Percentiles rank a stretch among this genome's conserved stretches.
Evolutionary conservation across 768 basidiomycete genomes (phyloP).

Genomic region (Panellus pusillus): DNA sequence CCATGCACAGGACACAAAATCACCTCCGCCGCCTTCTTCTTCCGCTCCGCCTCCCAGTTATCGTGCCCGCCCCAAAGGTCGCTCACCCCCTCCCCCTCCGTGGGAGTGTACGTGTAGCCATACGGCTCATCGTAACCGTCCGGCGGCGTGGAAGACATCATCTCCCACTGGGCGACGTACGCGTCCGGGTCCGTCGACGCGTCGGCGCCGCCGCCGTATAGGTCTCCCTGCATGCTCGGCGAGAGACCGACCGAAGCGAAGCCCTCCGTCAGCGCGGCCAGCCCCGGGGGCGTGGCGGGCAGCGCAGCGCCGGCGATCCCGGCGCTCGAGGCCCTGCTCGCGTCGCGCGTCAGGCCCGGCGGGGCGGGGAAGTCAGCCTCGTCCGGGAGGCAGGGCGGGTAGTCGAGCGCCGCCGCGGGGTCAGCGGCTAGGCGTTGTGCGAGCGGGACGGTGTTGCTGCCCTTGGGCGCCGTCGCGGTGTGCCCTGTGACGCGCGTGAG

Average conservation of each 20-base stretch:
- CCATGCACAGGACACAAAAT: slow-evolving; percentile 32
- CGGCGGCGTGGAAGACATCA: not conserved
- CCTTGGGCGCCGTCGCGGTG: slow-evolving; percentile 17
- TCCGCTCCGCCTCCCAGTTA: slow-evolving; percentile 6
- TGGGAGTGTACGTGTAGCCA: not conserved
- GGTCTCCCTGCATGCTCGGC: slow-evolving; percentile 26
- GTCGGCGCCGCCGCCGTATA: slow-evolving; percentile 18
- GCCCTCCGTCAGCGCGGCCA: slow-evolving; percentile 16
- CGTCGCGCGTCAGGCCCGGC: slow-evolving; percentile 1
- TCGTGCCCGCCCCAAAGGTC: slow-evolving; percentile 30
- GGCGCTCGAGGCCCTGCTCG: slow-evolving; percentile 4
- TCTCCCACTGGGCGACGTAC: slow-evolving; percentile 28
- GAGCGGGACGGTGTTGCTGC: slow-evolving; percentile 15
- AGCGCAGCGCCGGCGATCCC: not conserved
- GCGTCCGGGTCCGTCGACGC: slow-evolving; percentile 20
- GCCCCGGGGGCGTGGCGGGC: not conserved
- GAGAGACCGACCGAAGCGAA: slow-evolving; percentile 24
- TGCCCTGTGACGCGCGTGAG: slow-evolving; percentile 15
- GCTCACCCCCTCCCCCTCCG: slow-evolving; percentile 2
- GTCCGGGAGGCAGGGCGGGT: slow-evolving; percentile 7
- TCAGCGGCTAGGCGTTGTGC: not conserved
- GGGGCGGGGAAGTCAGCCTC: not conserved
- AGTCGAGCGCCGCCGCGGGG: not conserved
- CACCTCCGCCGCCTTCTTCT: slow-evolving; percentile 11
- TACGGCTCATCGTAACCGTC: slow-evolving; percentile 2